A percentile compares a stretch with the other conserved stretches of the same genome.
phyloP scores from a whole-genome alignment of 371 early-diverging fungal species.

The Saksenaea oblongispora region DNA sequence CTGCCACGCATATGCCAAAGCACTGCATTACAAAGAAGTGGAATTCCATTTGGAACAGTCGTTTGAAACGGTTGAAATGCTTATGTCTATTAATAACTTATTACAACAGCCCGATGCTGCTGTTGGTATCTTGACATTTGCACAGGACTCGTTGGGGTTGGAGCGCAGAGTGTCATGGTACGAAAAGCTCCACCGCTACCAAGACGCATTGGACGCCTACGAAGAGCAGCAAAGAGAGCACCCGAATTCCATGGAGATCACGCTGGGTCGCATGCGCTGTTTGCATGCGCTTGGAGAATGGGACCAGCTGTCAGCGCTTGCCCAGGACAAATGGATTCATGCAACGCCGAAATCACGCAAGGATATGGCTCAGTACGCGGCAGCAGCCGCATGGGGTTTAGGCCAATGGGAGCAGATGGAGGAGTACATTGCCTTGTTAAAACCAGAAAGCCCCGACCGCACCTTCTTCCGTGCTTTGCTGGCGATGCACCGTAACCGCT shows the following conservation, averaged over 20 bases:
- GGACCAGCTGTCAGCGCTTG: conserved; percentile 83
- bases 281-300: conserved; percentile 93
- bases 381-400: conserved; percentile 95
- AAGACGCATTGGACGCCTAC: conserved; percentile 92
- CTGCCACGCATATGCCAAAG: conserved; percentile 96
- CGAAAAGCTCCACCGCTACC: conserved; percentile 92
- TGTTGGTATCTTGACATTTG: conserved; percentile 90
- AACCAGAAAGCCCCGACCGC: conserved; percentile 71
- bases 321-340: conserved; percentile 83
- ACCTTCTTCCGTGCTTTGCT: conserved; percentile 88
- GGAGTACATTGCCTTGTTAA: conserved; percentile 83
- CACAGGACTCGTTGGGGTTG: conserved; percentile 85
- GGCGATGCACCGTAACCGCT: conserved; percentile 83
- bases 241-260: conserved; percentile 73
- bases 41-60: conserved; percentile 89
- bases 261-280: conserved; percentile 91
- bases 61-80: conserved; percentile 86
- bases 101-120: conserved; percentile 97
- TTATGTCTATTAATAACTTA: conserved; percentile 94
- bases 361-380: conserved; percentile 85
- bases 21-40: conserved; percentile 95
- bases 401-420: conserved; percentile 93
- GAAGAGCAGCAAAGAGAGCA: conserved; percentile 80
- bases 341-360: conserved; percentile 56
- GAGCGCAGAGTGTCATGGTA: conserved; percentile 94